Conservation (phyloP, 2,329 filamentous ascomycete genomes). For the Huntiella abstrusa region DNA sequence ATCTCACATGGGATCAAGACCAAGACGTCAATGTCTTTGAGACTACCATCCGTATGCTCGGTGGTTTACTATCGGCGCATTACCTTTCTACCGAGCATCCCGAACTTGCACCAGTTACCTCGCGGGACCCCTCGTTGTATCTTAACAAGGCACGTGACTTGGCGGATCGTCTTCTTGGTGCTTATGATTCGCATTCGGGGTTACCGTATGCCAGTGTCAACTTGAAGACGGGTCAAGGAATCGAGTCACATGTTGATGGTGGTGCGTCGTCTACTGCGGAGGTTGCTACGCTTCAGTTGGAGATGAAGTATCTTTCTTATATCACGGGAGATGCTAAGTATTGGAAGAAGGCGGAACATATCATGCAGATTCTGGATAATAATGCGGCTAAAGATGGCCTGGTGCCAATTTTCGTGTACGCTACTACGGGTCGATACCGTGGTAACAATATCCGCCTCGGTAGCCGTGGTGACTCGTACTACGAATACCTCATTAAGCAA, state of each 20-base stretch:
- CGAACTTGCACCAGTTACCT: slow-evolving; percentile 52
- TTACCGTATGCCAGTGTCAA: slow-evolving; percentile 85
- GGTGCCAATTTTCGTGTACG: slow-evolving; percentile 78
- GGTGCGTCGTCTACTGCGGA: slow-evolving; percentile 90
- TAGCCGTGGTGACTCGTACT: slow-evolving; percentile 91
- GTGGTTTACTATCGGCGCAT: slow-evolving; percentile 79
- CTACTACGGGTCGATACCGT: slow-evolving; percentile 58
- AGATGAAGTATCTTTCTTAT: slow-evolving; percentile 93
- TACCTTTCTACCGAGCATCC: slow-evolving; percentile 79
- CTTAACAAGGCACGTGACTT: slow-evolving; percentile 90
- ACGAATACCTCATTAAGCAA: slow-evolving; percentile 97
- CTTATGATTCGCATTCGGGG: slow-evolving; percentile 73
- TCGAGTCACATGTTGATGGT: slow-evolving; percentile 64
- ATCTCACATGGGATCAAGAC: slow-evolving; percentile 71
- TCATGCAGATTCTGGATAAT: slow-evolving; percentile 78
- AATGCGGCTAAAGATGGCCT: slow-evolving; percentile 65
- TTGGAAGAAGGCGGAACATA: slow-evolving; percentile 80
- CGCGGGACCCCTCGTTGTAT: slow-evolving; percentile 69
- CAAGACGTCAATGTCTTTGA: slow-evolving; percentile 97
- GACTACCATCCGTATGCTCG: slow-evolving; percentile 94
- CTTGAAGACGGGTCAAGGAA: slow-evolving; percentile 54
- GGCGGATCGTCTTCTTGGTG: slow-evolving; percentile 67
- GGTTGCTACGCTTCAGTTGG: slow-evolving; percentile 77
- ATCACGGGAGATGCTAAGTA: slow-evolving; percentile 82
- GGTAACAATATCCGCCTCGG: slow-evolving; percentile 79